A percentile compares a stretch with the other conserved stretches of the same genome.
These are phyloP conservation scores for Fusarium staphyleae DNA, from an alignment of 2,329 filamentous ascomycete genomes.

Conservation along the genomic window DNA sequence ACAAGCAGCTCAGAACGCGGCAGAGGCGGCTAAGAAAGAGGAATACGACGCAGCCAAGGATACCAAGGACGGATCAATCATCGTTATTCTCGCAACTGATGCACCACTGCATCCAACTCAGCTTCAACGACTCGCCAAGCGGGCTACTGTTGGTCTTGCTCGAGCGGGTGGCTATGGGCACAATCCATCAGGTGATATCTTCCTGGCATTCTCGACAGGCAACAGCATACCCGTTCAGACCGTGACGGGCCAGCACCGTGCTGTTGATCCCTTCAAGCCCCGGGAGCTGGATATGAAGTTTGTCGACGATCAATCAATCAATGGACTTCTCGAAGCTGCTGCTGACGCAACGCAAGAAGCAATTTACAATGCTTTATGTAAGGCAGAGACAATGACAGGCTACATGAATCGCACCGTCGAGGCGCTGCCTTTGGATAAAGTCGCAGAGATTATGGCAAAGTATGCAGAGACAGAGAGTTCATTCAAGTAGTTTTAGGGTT, in stretches of 20 bases:
- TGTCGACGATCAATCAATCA: conserved; percentile 66
- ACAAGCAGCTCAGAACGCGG: conserved; percentile 38
- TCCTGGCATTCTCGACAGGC: conserved; percentile 68
- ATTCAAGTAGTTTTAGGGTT: neutral
- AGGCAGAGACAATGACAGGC: conserved; percentile 66
- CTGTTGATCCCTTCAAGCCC: conserved; percentile 53
- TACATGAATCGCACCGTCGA: conserved; percentile 57
- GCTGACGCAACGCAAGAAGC: conserved; percentile 70
- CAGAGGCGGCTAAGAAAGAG: conserved; percentile 11
- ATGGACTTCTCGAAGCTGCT: conserved; percentile 66
- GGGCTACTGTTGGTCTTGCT: conserved; percentile 65
- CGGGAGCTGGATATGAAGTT: conserved; percentile 40
- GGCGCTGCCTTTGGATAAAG: conserved; percentile 37
- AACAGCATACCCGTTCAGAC: conserved; percentile 54
- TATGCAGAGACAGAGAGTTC: neutral
- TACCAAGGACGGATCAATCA: conserved; percentile 67
- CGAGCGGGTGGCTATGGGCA: conserved; percentile 65
- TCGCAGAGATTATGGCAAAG: neutral
- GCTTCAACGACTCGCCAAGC: conserved; percentile 63
- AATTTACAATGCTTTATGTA: conserved; percentile 69
- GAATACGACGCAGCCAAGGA: conserved; percentile 47
- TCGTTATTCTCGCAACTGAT: conserved; percentile 66
- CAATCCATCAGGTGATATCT: conserved; percentile 68
- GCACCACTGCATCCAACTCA: conserved; percentile 65
- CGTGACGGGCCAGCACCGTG: conserved; percentile 39